Percentiles rank a stretch among this genome's conserved stretches.
These are phyloP conservation scores for Trichoderma sp. DNA, from an alignment of 2,329 filamentous ascomycete genomes.

Conservation along the genomic window DNA sequence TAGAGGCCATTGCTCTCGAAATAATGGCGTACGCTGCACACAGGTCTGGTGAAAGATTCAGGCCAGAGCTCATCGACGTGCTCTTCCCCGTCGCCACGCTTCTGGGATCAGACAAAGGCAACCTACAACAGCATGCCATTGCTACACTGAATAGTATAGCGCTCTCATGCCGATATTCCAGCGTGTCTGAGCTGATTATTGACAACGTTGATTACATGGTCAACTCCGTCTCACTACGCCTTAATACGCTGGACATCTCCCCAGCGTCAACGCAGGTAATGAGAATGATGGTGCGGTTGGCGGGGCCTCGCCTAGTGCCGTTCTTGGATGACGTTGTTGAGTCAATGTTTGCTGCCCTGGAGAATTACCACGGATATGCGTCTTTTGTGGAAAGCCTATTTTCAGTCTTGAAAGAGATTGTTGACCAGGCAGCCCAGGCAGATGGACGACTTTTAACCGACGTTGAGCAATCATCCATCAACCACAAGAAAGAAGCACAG, in stretches of 20 bases:
- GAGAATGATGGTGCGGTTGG: constrained; percentile 89
- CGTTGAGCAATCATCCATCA: constrained; percentile 37
- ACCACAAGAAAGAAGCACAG: constrained; percentile 47
- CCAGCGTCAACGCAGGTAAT: constrained; percentile 89
- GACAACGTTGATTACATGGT: constrained; percentile 96
- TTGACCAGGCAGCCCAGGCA: constrained; percentile 74
- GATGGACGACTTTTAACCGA: constrained; percentile 51
- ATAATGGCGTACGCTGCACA: constrained; percentile 74
- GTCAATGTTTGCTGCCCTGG: constrained; percentile 89
- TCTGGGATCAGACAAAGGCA: constrained; percentile 68
- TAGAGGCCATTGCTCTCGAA: constrained; percentile 80
- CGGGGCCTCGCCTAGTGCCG: constrained; percentile 77
- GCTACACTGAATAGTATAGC: constrained; percentile 81
- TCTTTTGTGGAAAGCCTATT: constrained; percentile 84
- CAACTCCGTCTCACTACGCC: constrained; percentile 83
- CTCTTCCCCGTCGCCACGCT: constrained; percentile 91
- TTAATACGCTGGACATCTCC: constrained; percentile 90
- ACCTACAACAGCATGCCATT: constrained; percentile 79
- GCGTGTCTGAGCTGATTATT: constrained; percentile 77
- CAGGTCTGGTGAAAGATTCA: constrained; percentile 67
- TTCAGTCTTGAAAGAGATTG: constrained; percentile 76
- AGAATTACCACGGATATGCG: constrained; percentile 92
- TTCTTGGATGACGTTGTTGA: constrained; percentile 90
- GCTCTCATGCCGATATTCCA: constrained; percentile 69
- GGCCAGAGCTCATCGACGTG: constrained; percentile 83